Base-by-base conservation (phyloP, 2,329 filamentous ascomycete species). In the Penicillium capsulatum region DNA sequence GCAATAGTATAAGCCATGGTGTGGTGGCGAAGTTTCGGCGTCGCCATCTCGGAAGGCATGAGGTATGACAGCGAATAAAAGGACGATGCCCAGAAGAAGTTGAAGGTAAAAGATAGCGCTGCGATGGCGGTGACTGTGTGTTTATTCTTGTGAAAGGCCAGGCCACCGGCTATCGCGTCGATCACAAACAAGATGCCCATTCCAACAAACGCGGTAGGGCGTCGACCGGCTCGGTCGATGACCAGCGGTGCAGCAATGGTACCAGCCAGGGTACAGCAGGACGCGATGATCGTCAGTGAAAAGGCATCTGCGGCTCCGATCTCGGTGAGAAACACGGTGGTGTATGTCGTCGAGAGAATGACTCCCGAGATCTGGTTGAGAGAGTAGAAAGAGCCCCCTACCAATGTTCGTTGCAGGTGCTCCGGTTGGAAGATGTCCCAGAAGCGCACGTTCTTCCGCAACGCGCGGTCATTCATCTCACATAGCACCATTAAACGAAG, bases 1-100 rank as follows among this genome's bases (percentile, higher is more conserved):
- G 58, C 58, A 26, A 64, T 51, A 2, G 63, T 59, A 31, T 61
- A 66, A 7, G 63, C 57, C 59, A 65, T 60, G 19, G 62, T 65
- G 28, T 59, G 57, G 42, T 65, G 58, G 28, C 63, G 60, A n/a
- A 66, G 54, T 31, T 58, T 59, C 20, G 58, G 59, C 6, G 61
- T 64, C 7, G 63, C 57, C 35, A 66, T 64, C 40, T 65, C 62
- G 3, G 62, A 55, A 3, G 61, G 61, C 54, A 64, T 60, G 29
- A 63, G 32, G 16, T 48, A 54, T 9, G 54, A 62, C 19, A 67
- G 41, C 1, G 63, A 64, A 44, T 57, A 59, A 47, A 66, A 66
- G 1, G 60, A 64, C 7, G 58, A 59, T 8, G 60, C 57, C 53
- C 61, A 64, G 44, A 66, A 63, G 51, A 66, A 66, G 27, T 59